Evolutionary conservation across 2,329 filamentous ascomycete species (phyloP), one percentile per base, ranked within the genome.

Genomic region (Neonectria hederae): DNA sequence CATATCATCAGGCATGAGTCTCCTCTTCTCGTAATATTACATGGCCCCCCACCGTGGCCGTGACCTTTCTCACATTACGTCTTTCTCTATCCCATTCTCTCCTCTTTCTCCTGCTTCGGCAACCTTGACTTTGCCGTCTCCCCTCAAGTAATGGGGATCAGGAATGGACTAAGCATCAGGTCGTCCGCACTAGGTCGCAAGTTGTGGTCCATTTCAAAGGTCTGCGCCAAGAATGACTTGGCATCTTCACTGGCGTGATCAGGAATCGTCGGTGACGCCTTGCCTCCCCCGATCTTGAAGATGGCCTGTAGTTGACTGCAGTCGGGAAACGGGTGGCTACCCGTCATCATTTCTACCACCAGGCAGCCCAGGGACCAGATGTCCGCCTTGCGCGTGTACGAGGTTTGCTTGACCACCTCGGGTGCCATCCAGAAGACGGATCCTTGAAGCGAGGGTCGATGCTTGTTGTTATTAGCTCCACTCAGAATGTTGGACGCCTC

Each of bases 391-490:
- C 95, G 93, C 5, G 95, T 98, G 81, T 99, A 97, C 6, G 94
- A 94, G 3, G 95, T 98, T 81, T 98, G 96, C 75, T 96, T 96
- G 67, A 99, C 96, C 21, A 99, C 96, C 82, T 99, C 96, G 9
- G 96, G 96, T 0, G 96, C 96, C 96, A 99, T 99, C 96, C 96
- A 99, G 82, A 97, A 99, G 56, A 99, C 96, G 26, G 94, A 97
- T 14, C 96, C 96, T 79, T 99, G 96, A 4, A 99, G 87, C 1
- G 95, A 98, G 3, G 89, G 89, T 5, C 89, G 84, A 74, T 91
- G 85, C 77, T 89, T 90, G 79, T 86, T 89, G 79, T 89, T 90
- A 75, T 85, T 87, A 75, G 83, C 90, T 72, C 84, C 90, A 75
- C 79, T 89, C 51, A 97, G 88, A 48, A 97, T 88, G 65, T 94